Evolutionary conservation across 2,329 filamentous ascomycete species (phyloP).

Genomic region (Ophiocordyceps camponoti-rufipedis): DNA sequence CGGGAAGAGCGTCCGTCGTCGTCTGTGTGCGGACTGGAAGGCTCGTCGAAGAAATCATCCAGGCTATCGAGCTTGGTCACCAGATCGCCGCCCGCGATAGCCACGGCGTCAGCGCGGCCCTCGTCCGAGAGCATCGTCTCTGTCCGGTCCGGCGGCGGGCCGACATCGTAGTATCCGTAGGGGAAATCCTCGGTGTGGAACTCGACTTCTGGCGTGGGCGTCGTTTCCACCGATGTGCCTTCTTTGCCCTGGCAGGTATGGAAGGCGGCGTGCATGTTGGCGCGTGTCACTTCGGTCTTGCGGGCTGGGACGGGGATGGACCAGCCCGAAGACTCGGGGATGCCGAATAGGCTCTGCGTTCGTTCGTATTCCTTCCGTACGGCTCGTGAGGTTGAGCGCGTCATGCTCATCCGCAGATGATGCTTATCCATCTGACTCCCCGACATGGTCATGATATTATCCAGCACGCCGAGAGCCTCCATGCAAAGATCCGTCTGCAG

Average conservation of each 20-base stretch:
- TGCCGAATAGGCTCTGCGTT: conserved; percentile 87
- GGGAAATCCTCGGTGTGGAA: conserved; percentile 83
- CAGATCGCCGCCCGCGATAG: conserved; percentile 36
- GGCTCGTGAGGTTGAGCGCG: conserved; percentile 64
- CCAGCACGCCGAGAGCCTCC: conserved; percentile 76
- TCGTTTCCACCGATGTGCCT: conserved; percentile 36
- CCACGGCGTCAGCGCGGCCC: conserved; percentile 49
- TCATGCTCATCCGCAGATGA: conserved; percentile 96
- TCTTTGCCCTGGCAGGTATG: conserved; percentile 67
- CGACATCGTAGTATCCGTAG: conserved; percentile 56
- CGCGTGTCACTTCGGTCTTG: conserved; percentile 69
- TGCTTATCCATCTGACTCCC: conserved; percentile 85
- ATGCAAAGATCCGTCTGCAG: conserved; percentile 89
- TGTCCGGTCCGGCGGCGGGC: conserved; percentile 42
- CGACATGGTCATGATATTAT: conserved; percentile 89
- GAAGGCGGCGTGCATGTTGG: conserved; percentile 90
- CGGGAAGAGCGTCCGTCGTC: conserved; percentile 43
- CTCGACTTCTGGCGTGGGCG: conserved; percentile 69
- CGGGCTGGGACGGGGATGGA: conserved; percentile 84
- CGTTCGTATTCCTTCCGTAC: conserved; percentile 89
- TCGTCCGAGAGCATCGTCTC: conserved; percentile 92
- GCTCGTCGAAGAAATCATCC: conserved; percentile 67
- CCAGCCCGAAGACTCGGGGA: conserved; percentile 91
- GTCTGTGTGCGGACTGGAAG: conserved; percentile 36
- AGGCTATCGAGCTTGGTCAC: conserved; percentile 63